Evolutionary conservation across 169 alveolate species (phyloP).

Genomic region (Plasmodium fragile): DNA sequence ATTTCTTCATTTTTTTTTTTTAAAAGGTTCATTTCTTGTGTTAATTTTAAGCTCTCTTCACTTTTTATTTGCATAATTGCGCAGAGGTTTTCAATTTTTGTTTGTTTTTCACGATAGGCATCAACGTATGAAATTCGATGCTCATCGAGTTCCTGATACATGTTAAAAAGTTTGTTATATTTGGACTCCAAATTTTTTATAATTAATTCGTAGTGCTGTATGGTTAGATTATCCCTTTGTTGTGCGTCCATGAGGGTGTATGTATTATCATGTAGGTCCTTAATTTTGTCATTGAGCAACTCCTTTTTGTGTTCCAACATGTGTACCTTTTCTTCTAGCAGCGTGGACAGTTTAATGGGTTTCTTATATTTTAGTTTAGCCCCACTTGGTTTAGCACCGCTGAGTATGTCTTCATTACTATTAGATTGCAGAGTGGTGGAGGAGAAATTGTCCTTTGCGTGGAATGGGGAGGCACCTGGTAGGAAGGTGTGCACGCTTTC

Average conservation of each 20-base stretch:
- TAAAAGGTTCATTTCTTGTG: slow-evolving; percentile 56
- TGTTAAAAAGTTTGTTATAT: slow-evolving; percentile 68
- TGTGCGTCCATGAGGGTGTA: slow-evolving; percentile 38
- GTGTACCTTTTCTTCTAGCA: slow-evolving; percentile 39
- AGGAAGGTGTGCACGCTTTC: slow-evolving; percentile 41
- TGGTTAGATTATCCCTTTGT: slow-evolving; percentile 59
- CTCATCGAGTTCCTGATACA: slow-evolving; percentile 76
- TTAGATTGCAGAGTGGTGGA: slow-evolving; percentile 42
- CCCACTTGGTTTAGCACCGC: neutral
- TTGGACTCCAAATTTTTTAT: slow-evolving; percentile 63
- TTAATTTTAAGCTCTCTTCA: slow-evolving; percentile 65
- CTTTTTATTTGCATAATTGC: slow-evolving; percentile 75
- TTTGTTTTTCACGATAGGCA: slow-evolving; percentile 72
- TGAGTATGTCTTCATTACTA: slow-evolving; percentile 8
- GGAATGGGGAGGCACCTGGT: neutral
- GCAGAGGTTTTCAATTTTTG: slow-evolving; percentile 58
- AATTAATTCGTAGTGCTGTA: slow-evolving; percentile 63
- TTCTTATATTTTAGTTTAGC: slow-evolving; percentile 22
- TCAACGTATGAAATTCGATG: slow-evolving; percentile 71
- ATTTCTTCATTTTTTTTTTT: slow-evolving; percentile 66
- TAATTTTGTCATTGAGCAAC: slow-evolving; percentile 47
- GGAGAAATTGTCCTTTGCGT: slow-evolving; percentile 21
- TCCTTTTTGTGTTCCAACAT: slow-evolving; percentile 44
- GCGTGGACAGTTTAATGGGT: neutral
- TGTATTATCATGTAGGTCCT: slow-evolving; percentile 61